A percentile compares a stretch with the other conserved stretches of the same genome.
These are phyloP conservation scores for Eucalyptus urophylla DNA, from an alignment of 345 rosid species.

Conservation along the genomic window DNA sequence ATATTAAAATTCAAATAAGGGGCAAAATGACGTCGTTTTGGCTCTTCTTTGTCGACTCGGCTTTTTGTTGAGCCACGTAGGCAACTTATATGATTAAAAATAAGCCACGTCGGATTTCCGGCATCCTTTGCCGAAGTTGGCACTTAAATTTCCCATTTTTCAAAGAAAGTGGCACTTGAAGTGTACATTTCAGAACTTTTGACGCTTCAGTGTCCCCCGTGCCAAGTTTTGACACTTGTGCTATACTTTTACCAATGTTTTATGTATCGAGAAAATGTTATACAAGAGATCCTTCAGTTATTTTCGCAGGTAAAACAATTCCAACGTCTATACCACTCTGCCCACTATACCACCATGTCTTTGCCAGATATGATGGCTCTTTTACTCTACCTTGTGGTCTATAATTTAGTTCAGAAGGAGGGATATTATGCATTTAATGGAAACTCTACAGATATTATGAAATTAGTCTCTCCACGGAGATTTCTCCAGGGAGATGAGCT, in stretches of 20 bases:
- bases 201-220: too few relatives aligned
- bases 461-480: neutral
- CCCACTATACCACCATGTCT: neutral
- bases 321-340: neutral
- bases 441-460: neutral
- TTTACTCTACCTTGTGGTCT: neutral
- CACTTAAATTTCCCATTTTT: too few relatives aligned
- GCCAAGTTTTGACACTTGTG: fast-evolving
- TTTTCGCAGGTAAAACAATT: neutral
- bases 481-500: neutral
- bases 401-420: neutral
- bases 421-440: neutral
- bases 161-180: too few relatives aligned
- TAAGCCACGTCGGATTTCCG: too few relatives aligned
- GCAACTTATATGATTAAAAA: too few relatives aligned
- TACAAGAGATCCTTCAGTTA: neutral
- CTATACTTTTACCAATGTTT: neutral
- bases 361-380: neutral
- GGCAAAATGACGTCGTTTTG: too few relatives aligned
- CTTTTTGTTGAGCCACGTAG: too few relatives aligned
- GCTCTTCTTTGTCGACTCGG: too few relatives aligned
- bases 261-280: neutral
- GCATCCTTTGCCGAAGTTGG: too few relatives aligned
- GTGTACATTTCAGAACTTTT: too few relatives aligned
- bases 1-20: too few relatives aligned